A percentile compares a stretch with the other conserved stretches of the same genome.
Evolutionary conservation across 2,329 filamentous ascomycete species (phyloP).

Genomic region (Sodiomyces alkalinus): DNA sequence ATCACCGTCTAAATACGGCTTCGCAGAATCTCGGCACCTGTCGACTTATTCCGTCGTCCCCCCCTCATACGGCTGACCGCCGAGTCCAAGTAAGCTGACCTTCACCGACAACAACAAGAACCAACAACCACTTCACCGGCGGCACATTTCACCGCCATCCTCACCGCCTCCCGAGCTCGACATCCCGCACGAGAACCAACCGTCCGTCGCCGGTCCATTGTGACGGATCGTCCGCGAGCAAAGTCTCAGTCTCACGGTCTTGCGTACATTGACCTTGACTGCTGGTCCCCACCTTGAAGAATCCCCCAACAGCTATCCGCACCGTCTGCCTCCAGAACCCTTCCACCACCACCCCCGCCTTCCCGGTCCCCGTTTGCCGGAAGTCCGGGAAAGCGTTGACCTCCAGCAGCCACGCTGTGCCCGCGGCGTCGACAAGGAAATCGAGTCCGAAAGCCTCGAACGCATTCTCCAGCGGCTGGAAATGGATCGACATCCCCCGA

Average conservation of each 20-base stretch:
- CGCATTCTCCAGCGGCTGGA: conserved; percentile 73
- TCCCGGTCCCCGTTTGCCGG: conserved; percentile 56
- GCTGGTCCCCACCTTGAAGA: conserved; percentile 35
- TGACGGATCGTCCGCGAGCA: no score
- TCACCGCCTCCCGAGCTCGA: conserved; percentile 36
- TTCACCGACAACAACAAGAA: no score
- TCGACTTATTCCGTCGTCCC: no score
- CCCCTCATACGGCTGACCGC: no score
- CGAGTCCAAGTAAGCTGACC: no score
- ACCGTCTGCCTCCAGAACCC: conserved; percentile 67
- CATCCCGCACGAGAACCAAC: conserved; percentile 35
- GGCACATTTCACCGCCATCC: no score
- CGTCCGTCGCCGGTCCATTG: conserved; percentile 18
- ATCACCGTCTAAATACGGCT: no score
- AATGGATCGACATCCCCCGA: conserved; percentile 71
- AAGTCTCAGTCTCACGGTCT: no score
- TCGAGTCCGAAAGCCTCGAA: conserved; percentile 91
- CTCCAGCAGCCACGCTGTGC: conserved; percentile 64
- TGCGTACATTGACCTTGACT: no score
- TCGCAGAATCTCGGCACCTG: no score
- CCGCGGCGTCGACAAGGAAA: conserved; percentile 60
- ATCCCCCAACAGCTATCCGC: conserved; percentile 47
- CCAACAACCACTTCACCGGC: no score
- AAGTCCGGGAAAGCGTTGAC: conserved; percentile 97
- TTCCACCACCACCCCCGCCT: conserved; percentile 55